Conservation (phyloP, 306 rosid species). For the Vicia faba region DNA sequence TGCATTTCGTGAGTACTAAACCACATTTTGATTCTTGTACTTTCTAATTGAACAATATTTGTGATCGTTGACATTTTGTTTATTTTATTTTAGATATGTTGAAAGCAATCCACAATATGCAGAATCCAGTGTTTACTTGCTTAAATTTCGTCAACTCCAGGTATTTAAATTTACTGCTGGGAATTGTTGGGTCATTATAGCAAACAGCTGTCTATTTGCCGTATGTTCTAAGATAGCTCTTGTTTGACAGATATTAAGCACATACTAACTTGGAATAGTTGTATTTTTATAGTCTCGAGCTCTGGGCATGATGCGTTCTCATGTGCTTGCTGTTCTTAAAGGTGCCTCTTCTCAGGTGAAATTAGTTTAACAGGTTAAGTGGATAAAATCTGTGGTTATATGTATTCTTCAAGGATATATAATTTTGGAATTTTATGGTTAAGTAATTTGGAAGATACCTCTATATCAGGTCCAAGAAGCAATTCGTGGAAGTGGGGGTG, state of each 20-base stretch:
- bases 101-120: constrained; percentile 95
- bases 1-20: constrained; percentile 85
- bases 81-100: constrained; percentile 71
- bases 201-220: constrained; percentile 13
- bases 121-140: constrained; percentile 94
- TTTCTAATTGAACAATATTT: constrained; percentile 18
- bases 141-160: constrained; percentile 97
- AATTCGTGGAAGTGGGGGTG: constrained; percentile 72
- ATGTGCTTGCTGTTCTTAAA: constrained; percentile 83
- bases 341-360: constrained; percentile 96
- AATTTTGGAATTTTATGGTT: constrained; percentile 25
- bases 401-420: constrained; percentile 15
- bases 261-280: constrained; percentile 32
- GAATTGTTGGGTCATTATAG: constrained; percentile 29
- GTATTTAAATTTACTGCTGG: constrained; percentile 42
- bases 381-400: constrained; percentile 10
- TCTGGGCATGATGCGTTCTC: constrained; percentile 91
- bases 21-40: constrained; percentile 32
- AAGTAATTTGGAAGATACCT: constrained; percentile 36
- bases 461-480: constrained; percentile 83
- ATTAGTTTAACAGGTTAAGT: constrained; percentile 37
- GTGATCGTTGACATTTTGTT: constrained; percentile 33
- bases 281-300: constrained; percentile 85
- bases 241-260: constrained; percentile 26
- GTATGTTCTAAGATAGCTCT: constrained; percentile 12